These are phyloP conservation scores for Pulveroboletus sp. DNA, from an alignment of 768 basidiomycete genomes.

Conservation along the genomic window DNA sequence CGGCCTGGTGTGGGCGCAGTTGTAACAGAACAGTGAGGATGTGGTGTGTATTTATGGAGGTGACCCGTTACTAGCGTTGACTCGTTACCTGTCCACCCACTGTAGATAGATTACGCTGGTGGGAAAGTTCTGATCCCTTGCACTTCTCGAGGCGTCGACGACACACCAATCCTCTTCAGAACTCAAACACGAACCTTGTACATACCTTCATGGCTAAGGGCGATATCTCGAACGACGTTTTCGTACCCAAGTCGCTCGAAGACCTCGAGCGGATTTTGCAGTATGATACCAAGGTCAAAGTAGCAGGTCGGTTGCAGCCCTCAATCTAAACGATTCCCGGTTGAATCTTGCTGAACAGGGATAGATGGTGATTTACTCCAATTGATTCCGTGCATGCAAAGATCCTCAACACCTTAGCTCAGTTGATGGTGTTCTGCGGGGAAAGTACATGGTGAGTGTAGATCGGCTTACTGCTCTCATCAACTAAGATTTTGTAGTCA, in stretches of 20 bases:
- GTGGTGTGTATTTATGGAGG: too few relatives aligned
- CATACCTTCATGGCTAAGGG: slow-evolving; percentile 11
- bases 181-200: background rate
- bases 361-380: slow-evolving; percentile 57
- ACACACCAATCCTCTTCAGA: background rate
- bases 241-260: slow-evolving; percentile 44
- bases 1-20: too few relatives aligned
- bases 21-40: too few relatives aligned
- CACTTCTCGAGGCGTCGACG: too few relatives aligned
- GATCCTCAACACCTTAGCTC: slow-evolving; percentile 7
- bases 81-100: too few relatives aligned
- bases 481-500: slow-evolving; percentile 46
- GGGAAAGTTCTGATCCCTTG: too few relatives aligned
- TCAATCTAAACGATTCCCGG: background rate
- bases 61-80: too few relatives aligned
- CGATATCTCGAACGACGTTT: slow-evolving; percentile 23
- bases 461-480: background rate
- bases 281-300: slow-evolving; percentile 82
- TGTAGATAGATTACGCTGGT: too few relatives aligned
- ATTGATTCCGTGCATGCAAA: background rate
- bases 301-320: slow-evolving; percentile 62
- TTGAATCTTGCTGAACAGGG: slow-evolving; percentile 29
- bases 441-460: slow-evolving; percentile 80
- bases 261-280: slow-evolving; percentile 53
- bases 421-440: slow-evolving; percentile 93